A percentile compares a stretch with the other conserved stretches of the same genome.
These are phyloP conservation scores for Coemansia reversa DNA, from an alignment of 192 early-diverging fungal genomes.

Conservation along the genomic window DNA sequence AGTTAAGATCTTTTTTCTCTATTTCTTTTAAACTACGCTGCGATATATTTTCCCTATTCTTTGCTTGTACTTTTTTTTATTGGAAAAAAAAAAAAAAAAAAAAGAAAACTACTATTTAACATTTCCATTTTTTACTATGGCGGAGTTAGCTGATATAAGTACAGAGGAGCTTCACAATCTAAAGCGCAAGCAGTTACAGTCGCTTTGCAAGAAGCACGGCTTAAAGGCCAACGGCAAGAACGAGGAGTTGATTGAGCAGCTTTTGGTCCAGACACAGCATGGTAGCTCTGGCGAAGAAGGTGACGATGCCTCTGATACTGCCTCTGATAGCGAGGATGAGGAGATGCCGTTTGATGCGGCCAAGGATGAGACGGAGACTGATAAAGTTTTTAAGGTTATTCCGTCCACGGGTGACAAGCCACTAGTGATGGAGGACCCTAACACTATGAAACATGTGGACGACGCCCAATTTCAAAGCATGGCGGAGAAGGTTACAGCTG, in stretches of 20 bases:
- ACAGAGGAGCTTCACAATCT: constrained; percentile 32
- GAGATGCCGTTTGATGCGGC: background rate
- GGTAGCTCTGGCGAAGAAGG: background rate
- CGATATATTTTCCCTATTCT: background rate
- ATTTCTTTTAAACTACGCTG: background rate
- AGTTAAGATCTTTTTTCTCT: constrained; percentile 1
- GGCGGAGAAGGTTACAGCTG: constrained; percentile 27
- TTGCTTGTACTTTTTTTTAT: constrained; percentile 2
- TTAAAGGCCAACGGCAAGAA: constrained; percentile 50
- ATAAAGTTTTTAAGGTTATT: constrained; percentile 26
- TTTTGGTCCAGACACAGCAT: constrained; percentile 9
- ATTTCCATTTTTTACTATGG: background rate
- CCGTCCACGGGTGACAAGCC: constrained; percentile 6
- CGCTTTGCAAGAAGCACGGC: constrained; percentile 48
- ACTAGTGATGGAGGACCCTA: constrained; percentile 18
- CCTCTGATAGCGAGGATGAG: constrained; percentile 12
- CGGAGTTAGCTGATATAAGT: constrained; percentile 16
- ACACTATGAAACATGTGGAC: constrained; percentile 8
- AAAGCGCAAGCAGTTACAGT: constrained; percentile 50
- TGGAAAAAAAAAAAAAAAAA: too few species aligned
- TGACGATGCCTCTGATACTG: background rate
- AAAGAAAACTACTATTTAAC: background rate
- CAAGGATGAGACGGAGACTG: background rate
- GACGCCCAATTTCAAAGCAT: constrained; percentile 18
- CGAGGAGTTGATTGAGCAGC: constrained; percentile 40